A percentile compares a stretch with the other conserved stretches of the same genome.
Evolutionary conservation across 495 filamentous ascomycete species (phyloP).

Genomic region (Penicillium waksmanii): DNA sequence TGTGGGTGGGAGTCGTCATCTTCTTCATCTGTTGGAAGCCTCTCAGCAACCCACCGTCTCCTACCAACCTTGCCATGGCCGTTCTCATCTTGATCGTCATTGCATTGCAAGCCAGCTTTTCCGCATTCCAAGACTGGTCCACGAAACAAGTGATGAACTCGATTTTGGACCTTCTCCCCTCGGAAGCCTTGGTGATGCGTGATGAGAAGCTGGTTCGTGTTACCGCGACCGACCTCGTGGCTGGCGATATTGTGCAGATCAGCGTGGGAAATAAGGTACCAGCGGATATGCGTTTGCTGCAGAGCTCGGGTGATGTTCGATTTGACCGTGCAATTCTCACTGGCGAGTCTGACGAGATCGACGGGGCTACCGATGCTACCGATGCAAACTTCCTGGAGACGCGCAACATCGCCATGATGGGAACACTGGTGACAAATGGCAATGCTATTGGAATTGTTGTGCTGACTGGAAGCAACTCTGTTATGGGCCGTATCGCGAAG

Average conservation of each 20-base stretch:
- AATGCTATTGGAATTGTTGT: constrained; percentile 67
- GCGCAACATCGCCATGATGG: constrained; percentile 71
- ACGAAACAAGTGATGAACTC: constrained; percentile 67
- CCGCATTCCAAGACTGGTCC: constrained; percentile 69
- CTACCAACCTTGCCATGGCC: constrained; percentile 69
- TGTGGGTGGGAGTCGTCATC: constrained; percentile 67
- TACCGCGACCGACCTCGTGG: constrained; percentile 62
- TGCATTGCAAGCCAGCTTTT: constrained; percentile 70
- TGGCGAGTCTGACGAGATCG: constrained; percentile 66
- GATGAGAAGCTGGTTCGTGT: constrained; percentile 55
- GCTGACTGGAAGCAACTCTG: constrained; percentile 59
- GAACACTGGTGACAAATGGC: constrained; percentile 69
- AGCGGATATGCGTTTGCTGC: constrained; percentile 69
- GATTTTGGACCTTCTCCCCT: constrained; percentile 68
- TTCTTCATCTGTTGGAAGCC: constrained; percentile 76
- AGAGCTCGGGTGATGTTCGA: constrained; percentile 66
- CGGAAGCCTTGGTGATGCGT: constrained; percentile 63
- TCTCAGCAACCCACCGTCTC: constrained; percentile 68
- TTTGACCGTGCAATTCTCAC: constrained; percentile 76
- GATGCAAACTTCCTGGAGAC: constrained; percentile 77
- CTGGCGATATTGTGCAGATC: constrained; percentile 69
- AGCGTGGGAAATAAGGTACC: constrained; percentile 72
- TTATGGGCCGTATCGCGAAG: constrained; percentile 72
- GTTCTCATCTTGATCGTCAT: constrained; percentile 71
- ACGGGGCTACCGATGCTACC: constrained; percentile 60